Conservation (phyloP, 768 basidiomycete species). For the Myochromella boudieri region DNA sequence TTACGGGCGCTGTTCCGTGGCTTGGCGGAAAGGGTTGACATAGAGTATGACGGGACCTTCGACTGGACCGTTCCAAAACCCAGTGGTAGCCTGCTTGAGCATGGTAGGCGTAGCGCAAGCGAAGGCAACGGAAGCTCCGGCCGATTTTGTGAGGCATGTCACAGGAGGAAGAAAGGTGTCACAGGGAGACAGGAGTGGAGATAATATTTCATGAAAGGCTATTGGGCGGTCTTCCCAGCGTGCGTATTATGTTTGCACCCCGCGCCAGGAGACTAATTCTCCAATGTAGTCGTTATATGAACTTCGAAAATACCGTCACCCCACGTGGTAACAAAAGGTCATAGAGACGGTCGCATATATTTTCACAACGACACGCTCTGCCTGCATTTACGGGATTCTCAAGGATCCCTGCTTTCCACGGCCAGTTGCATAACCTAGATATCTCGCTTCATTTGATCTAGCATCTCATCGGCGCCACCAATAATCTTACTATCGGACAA, state of each 20-base stretch:
- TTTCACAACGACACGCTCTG: too few species aligned
- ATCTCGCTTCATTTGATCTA: too few species aligned
- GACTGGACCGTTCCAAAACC: slow-evolving; percentile 38
- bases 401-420: too few species aligned
- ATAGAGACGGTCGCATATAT: too few species aligned
- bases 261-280: too few species aligned
- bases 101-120: slow-evolving; percentile 19
- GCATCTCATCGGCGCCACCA: too few species aligned
- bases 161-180: slow-evolving; percentile 25
- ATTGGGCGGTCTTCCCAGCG: slow-evolving; percentile 2
- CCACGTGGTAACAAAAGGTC: too few species aligned
- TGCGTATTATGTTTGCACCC: slow-evolving; percentile 4
- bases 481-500: too few species aligned
- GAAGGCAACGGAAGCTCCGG: slow-evolving; percentile 19
- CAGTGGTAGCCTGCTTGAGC: slow-evolving; percentile 14
- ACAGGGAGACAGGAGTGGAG: slow-evolving; percentile 17
- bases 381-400: too few species aligned
- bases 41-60: slow-evolving; percentile 52
- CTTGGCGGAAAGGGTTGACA: slow-evolving; percentile 51
- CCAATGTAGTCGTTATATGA: too few species aligned
- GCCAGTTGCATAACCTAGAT: too few species aligned
- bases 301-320: too few species aligned
- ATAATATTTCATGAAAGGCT: slow-evolving; percentile 7
- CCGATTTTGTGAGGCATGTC: slow-evolving; percentile 41
- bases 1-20: slow-evolving; percentile 71